phyloP scores from a whole-genome alignment of 345 rosid genomes.

The Hibiscus syriacus region DNA sequence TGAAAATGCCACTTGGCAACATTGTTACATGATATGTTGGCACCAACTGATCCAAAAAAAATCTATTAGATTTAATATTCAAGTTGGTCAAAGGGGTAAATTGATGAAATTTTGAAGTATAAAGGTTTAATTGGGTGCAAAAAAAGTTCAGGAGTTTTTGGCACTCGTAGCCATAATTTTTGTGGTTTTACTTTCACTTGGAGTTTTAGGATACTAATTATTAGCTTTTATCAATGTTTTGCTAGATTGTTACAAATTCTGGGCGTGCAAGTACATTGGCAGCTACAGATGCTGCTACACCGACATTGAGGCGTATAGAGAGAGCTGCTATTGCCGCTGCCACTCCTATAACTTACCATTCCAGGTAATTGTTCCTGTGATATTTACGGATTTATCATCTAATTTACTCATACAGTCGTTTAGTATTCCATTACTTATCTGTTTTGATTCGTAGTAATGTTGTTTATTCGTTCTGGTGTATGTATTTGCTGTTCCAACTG shows the following conservation, averaged over 20 bases:
- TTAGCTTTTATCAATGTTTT: constrained; percentile 22
- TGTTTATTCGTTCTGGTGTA: neutral
- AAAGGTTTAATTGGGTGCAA: too few species aligned
- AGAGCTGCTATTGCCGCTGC: constrained; percentile 99
- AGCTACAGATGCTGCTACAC: constrained; percentile 99
- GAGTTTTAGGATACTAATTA: constrained; percentile 1
- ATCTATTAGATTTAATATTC: too few species aligned
- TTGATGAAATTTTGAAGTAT: too few species aligned
- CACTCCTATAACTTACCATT: constrained; percentile 88
- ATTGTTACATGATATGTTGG: too few species aligned
- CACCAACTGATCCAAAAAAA: too few species aligned
- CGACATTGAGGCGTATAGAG: constrained; percentile 90
- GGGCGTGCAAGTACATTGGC: constrained; percentile 90
- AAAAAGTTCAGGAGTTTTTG: too few species aligned
- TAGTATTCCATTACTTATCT: neutral
- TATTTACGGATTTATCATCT: constrained; percentile 2
- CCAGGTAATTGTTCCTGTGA: constrained; percentile 32
- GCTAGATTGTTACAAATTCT: constrained; percentile 84
- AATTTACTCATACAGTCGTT: neutral
- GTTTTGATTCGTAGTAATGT: neutral
- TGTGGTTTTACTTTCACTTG: neutral
- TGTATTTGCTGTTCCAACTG: constrained; percentile 11
- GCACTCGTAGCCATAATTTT: too few species aligned
- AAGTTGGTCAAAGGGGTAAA: too few species aligned
- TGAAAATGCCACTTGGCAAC: too few species aligned